Percentiles rank a stretch among this genome's conserved stretches.
These are phyloP conservation scores for Fusarium decemcellulare DNA, from an alignment of 2,329 filamentous ascomycete genomes.

Conservation along the genomic window DNA sequence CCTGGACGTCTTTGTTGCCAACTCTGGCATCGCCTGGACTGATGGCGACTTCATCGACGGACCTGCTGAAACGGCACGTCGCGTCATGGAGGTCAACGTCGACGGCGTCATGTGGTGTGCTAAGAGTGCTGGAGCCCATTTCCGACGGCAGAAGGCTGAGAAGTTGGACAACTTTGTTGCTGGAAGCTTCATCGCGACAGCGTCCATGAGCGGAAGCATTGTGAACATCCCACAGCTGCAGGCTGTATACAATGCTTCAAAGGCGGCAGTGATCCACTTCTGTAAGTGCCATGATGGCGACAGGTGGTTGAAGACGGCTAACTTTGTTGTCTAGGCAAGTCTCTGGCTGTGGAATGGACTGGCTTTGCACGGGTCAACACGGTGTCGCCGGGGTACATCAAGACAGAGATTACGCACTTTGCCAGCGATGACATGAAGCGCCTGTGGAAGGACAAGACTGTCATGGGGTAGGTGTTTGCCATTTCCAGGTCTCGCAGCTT, in stretches of 20 bases:
- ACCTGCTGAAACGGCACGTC: constrained; percentile 73
- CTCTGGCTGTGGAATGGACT: constrained; percentile 82
- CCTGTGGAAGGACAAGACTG: constrained; percentile 84
- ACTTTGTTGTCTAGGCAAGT: constrained; percentile 66
- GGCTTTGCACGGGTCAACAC: constrained; percentile 81
- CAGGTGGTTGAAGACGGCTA: constrained; percentile 1
- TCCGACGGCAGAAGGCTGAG: constrained; percentile 78
- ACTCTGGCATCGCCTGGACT: constrained; percentile 82
- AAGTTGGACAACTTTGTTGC: constrained; percentile 72
- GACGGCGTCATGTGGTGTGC: constrained; percentile 86
- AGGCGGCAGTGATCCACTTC: constrained; percentile 73
- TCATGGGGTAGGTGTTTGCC: constrained; percentile 72
- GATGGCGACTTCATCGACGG: constrained; percentile 78
- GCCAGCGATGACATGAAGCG: constrained; percentile 76
- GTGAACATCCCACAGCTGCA: constrained; percentile 84
- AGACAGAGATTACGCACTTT: constrained; percentile 79
- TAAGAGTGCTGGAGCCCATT: constrained; percentile 77
- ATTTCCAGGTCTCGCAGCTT: not conserved
- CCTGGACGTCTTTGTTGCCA: constrained; percentile 84
- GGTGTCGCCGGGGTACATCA: constrained; percentile 82
- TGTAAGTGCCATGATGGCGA: constrained; percentile 56
- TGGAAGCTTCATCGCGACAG: constrained; percentile 83
- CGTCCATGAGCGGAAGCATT: constrained; percentile 84
- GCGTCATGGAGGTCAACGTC: constrained; percentile 79
- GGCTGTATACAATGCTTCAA: constrained; percentile 80